Evolutionary conservation across 306 rosid genomes (phyloP).

Genomic region (Trifolium dubium): DNA sequence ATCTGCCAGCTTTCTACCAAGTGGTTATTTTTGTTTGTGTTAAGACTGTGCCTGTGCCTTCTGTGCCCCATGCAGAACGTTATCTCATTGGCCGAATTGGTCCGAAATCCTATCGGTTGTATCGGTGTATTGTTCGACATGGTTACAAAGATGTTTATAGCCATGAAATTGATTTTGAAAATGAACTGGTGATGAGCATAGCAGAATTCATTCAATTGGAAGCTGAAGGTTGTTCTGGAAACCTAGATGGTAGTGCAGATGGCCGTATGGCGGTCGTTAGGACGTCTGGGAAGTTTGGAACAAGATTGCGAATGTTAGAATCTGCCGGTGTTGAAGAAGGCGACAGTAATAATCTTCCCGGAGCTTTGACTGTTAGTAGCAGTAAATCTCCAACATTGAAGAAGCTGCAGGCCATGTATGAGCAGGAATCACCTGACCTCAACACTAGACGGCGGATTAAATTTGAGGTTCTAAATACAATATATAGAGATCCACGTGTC

Average conservation of each 20-base stretch:
- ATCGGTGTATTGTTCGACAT: conserved; percentile 86
- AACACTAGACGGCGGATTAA: conserved; percentile 54
- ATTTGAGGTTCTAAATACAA: conserved; percentile 61
- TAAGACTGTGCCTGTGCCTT: conserved; percentile 81
- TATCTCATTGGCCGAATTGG: conserved; percentile 87
- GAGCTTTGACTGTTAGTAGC: conserved; percentile 57
- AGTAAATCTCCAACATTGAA: conserved; percentile 67
- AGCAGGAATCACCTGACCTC: conserved; percentile 72
- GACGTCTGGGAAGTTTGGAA: conserved; percentile 83
- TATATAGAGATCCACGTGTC: conserved; percentile 65
- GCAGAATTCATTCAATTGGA: conserved; percentile 93
- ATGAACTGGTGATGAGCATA: conserved; percentile 85
- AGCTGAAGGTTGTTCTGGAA: conserved; percentile 74
- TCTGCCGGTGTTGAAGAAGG: conserved; percentile 49
- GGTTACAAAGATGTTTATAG: conserved; percentile 76
- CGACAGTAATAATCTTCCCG: conserved; percentile 49
- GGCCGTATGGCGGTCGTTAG: conserved; percentile 87
- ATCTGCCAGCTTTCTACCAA: conserved; percentile 91
- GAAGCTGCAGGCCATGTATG: conserved; percentile 72
- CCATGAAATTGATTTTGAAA: conserved; percentile 78
- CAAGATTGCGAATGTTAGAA: conserved; percentile 66
- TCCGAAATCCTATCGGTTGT: conserved; percentile 79
- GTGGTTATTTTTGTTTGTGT: conserved; percentile 86
- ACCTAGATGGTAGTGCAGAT: conserved; percentile 62
- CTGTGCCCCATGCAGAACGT: conserved; percentile 79